Evolutionary conservation across 495 filamentous ascomycete species (phyloP).

Genomic region (Hamigera avellanea): DNA sequence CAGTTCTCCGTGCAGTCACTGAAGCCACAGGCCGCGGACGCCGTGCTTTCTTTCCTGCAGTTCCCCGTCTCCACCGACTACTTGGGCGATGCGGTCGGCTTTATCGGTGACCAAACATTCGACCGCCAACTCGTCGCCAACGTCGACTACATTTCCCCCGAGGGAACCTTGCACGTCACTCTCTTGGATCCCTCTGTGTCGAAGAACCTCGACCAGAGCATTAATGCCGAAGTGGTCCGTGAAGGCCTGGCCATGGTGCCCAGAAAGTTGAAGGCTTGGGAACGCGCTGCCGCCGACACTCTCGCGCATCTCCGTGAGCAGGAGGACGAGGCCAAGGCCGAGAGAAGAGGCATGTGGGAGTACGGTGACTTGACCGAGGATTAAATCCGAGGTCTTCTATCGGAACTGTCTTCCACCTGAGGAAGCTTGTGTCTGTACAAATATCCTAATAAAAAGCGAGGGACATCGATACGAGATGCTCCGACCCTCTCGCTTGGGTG

Average conservation of each 20-base stretch:
- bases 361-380: conserved; percentile 94
- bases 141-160: conserved; percentile 69
- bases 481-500: too few species aligned
- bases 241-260: conserved; percentile 86
- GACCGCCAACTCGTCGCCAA: conserved; percentile 73
- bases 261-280: conserved; percentile 80
- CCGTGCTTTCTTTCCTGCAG: conserved; percentile 77
- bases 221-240: conserved; percentile 74
- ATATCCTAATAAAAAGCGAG: too few species aligned
- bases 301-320: conserved; percentile 52
- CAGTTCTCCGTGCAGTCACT: conserved; percentile 73
- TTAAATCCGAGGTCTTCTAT: conserved; percentile 22
- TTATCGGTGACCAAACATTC: conserved; percentile 53
- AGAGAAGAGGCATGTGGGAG: conserved; percentile 86
- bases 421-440: too few species aligned
- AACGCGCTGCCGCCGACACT: conserved; percentile 59
- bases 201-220: conserved; percentile 56
- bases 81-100: conserved; percentile 60
- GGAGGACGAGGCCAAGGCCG: conserved; percentile 64
- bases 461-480: too few species aligned
- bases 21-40: conserved; percentile 77
- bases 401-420: neutral
- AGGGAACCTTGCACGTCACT: conserved; percentile 72
- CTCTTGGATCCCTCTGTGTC: conserved; percentile 58
- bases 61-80: conserved; percentile 73